Evolutionary conservation across 2,329 filamentous ascomycete species (phyloP), one percentile per base, ranked within the genome.

Genomic region (Amesomyces nigricolor): DNA sequence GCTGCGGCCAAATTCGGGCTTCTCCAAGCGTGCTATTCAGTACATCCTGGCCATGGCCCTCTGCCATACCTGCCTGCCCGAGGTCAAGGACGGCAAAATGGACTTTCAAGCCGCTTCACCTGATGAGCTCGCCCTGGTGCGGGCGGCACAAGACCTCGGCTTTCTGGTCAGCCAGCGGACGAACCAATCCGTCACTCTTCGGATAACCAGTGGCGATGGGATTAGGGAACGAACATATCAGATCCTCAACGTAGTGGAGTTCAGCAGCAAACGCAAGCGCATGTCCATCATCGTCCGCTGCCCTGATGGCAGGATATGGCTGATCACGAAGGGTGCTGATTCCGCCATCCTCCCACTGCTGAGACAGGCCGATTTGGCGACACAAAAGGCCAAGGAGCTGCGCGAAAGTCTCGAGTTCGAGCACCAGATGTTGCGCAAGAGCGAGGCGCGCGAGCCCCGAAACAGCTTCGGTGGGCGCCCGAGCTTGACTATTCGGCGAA

Each of bases 231-330:
- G 75, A 66, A 77, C 75, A 0, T 95, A 91, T 65, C 81, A 92
- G 65, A 79, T 94, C 3, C 70, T 95, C 52, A 88, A 95, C 60
- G 83, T 95, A 19, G 88, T 95, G 58, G 90, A 95, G 65, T 95
- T 95, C 67, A 91, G 87, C 61, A 92, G 88, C 70, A 85, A 87
- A 68, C 81, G 90, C 39, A 95, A 95, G 72, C 80, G 90, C 51
- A 95, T 95, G 90, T 91, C 89, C 0, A 87, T 94, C 55, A 75
- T 95, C 44, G 80, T 95, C 2, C 85, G 88, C 32, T 91, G 92
- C 76, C 89, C 90, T 0, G 88, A 94, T 65, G 81, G 83, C 4
- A 82, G 82, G 10, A 84, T 95, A 44, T 92, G 88, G 66, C 75
- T 95, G 14, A 83, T 95, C 65, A 91, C 86, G 72, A 95, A 95